Evolutionary conservation across 2,329 filamentous ascomycete genomes (phyloP).

Genomic region (Dothistroma septosporum): DNA sequence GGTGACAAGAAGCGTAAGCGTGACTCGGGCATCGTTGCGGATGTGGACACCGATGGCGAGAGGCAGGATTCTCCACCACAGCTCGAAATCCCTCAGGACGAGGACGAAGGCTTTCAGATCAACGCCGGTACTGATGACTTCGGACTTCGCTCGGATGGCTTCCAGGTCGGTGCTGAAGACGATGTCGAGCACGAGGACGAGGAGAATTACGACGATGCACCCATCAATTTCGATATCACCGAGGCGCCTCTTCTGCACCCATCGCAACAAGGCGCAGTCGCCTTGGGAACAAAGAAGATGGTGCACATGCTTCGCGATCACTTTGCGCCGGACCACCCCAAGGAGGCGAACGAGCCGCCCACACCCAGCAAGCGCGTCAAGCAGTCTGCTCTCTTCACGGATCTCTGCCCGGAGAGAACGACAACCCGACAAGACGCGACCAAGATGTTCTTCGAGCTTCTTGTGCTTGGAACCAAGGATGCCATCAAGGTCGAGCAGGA

Average conservation of each 20-base stretch:
- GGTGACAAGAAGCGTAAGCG: conserved; percentile 91
- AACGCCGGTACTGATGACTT: conserved; percentile 31
- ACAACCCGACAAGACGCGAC: conserved; percentile 88
- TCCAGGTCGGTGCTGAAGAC: conserved; percentile 5
- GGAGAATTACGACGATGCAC: conserved; percentile 21
- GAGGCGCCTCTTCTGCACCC: conserved; percentile 72
- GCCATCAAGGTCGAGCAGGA: conserved; percentile 94
- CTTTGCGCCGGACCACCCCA: conserved; percentile 56
- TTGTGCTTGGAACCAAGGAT: conserved; percentile 95
- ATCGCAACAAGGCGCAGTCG: conserved; percentile 79
- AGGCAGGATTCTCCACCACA: conserved; percentile 24
- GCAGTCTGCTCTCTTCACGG: conserved; percentile 79
- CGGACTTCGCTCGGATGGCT: conserved; percentile 18
- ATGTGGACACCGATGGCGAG: conserved; percentile 55
- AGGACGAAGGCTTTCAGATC: conserved; percentile 30
- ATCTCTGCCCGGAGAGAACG: conserved; percentile 75
- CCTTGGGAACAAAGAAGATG: conserved; percentile 87
- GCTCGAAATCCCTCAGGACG: conserved; percentile 32
- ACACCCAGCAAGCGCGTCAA: conserved; percentile 70
- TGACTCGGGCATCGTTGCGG: conserved; percentile 72
- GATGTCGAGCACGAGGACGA: conserved; percentile 24
- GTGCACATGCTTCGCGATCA: conserved; percentile 89
- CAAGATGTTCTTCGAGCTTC: conserved; percentile 98
- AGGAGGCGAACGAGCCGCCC: conserved; percentile 58
- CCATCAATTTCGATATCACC: conserved; percentile 65